These are phyloP conservation scores for Mucor irregularis DNA, from an alignment of 371 early-diverging fungal species.

Conservation along the genomic window DNA sequence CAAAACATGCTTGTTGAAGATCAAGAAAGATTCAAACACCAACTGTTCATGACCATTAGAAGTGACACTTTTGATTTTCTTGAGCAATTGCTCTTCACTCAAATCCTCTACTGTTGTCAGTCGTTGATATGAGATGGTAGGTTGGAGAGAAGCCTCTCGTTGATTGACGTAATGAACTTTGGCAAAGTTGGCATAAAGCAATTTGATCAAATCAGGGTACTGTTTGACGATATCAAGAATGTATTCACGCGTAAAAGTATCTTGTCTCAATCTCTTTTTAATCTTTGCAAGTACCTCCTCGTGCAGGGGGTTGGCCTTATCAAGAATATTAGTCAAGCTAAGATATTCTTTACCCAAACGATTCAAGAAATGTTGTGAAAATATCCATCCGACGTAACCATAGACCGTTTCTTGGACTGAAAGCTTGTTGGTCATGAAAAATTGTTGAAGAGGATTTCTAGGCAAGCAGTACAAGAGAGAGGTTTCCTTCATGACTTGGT, in stretches of 20 bases:
- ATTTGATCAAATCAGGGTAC: slow-evolving; percentile 93
- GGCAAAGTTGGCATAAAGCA: slow-evolving; percentile 95
- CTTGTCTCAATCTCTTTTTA: slow-evolving; percentile 95
- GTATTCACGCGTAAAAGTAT: slow-evolving; percentile 98
- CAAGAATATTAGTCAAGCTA: slow-evolving; percentile 79
- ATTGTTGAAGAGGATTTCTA: slow-evolving; percentile 90
- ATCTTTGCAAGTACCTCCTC: slow-evolving; percentile 93
- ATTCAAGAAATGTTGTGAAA: slow-evolving; percentile 97
- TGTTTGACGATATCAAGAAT: slow-evolving; percentile 94
- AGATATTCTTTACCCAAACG: slow-evolving; percentile 93
- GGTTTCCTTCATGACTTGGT: slow-evolving; percentile 96
- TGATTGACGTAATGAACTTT: slow-evolving; percentile 88
- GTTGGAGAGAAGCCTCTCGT: slow-evolving; percentile 58
- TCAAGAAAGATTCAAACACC: slow-evolving; percentile 93
- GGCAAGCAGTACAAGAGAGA: slow-evolving; percentile 96
- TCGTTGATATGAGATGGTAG: slow-evolving; percentile 91
- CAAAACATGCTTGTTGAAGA: slow-evolving; percentile 95
- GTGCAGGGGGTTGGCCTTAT: slow-evolving; percentile 77
- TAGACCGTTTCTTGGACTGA: slow-evolving; percentile 96
- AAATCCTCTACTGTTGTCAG: slow-evolving; percentile 80
- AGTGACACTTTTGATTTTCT: slow-evolving; percentile 84
- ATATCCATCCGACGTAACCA: slow-evolving; percentile 95
- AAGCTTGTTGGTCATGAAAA: slow-evolving; percentile 91
- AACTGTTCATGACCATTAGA: slow-evolving; percentile 93
- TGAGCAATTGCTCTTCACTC: slow-evolving; percentile 80